Evolutionary conservation across 352 stramenopile genomes (phyloP).

Genomic region (Phytophthora sp.): DNA sequence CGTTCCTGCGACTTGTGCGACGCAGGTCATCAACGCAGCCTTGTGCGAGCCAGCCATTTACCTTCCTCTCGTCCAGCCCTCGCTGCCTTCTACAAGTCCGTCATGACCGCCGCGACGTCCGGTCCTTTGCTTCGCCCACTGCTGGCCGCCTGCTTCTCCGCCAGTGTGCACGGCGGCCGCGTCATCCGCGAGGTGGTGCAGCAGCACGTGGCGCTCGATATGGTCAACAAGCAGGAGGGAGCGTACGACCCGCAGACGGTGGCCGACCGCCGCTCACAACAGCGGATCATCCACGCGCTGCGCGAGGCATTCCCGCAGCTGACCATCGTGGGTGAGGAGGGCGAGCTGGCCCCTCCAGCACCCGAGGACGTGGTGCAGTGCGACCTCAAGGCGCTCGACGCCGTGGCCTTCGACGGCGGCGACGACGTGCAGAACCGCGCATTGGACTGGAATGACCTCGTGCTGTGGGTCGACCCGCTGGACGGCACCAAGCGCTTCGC

Average conservation of each 20-base stretch:
- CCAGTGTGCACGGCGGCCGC: constrained; percentile 52
- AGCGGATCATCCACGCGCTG: constrained; percentile 71
- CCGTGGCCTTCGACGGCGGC: constrained; percentile 28
- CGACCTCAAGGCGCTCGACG: constrained; percentile 40
- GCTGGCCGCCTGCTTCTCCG: constrained; percentile 65
- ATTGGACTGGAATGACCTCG: constrained; percentile 55
- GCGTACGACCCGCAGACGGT: constrained; percentile 82
- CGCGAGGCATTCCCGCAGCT: constrained; percentile 59
- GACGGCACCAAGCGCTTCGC: constrained; percentile 85
- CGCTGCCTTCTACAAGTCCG: not conserved
- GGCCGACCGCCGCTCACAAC: constrained; percentile 74
- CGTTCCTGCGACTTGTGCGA: constrained; percentile 14
- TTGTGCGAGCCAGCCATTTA: constrained; percentile 19
- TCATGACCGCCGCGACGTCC: constrained; percentile 18
- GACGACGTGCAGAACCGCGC: too few species aligned
- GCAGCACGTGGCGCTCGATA: constrained; percentile 53
- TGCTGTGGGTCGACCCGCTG: constrained; percentile 82
- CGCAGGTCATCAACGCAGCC: not conserved
- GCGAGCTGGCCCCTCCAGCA: constrained; percentile 56
- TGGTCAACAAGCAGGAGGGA: constrained; percentile 81
- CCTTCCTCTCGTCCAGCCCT: not conserved
- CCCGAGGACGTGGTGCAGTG: constrained; percentile 57
- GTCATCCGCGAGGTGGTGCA: constrained; percentile 77
- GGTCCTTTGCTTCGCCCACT: constrained; percentile 46
- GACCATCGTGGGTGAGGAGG: constrained; percentile 63